A percentile compares a stretch with the other conserved stretches of the same genome.
Conservation (phyloP, 179 eudicot species). For the Corrigiola litoralis region DNA sequence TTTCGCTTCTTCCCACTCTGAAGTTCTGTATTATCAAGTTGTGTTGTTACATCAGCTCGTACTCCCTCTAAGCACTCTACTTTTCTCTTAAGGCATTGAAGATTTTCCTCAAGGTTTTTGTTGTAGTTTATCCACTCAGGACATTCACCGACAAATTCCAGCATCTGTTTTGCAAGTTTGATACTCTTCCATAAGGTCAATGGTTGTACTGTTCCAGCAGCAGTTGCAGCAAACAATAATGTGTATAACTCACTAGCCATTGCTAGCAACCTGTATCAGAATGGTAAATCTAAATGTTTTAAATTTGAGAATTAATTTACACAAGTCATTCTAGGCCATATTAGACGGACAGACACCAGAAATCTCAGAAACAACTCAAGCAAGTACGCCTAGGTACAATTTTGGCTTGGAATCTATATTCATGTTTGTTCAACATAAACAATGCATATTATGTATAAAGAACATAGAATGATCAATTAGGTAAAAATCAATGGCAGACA, state of each 20-base stretch:
- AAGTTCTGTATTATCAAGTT: slow-evolving; percentile 16
- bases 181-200: slow-evolving; percentile 4
- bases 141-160: slow-evolving; percentile 7
- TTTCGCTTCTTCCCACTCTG: slow-evolving; percentile 23
- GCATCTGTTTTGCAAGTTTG: slow-evolving; percentile 5
- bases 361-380: too few relatives aligned
- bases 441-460: too few relatives aligned
- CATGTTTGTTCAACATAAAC: too few relatives aligned
- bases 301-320: not conserved
- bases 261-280: not conserved
- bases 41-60: slow-evolving; percentile 14
- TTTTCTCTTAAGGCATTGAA: slow-evolving; percentile 2
- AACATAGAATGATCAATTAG: too few relatives aligned
- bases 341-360: too few relatives aligned
- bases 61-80: slow-evolving; percentile 3
- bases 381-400: too few relatives aligned
- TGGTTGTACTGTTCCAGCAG: not conserved
- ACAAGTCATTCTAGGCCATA: too few relatives aligned
- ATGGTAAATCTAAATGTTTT: not conserved
- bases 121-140: slow-evolving; percentile 23
- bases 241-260: slow-evolving; percentile 21
- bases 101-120: slow-evolving; percentile 16
- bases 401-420: too few relatives aligned
- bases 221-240: not conserved
- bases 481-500: too few relatives aligned